These are phyloP conservation scores for Cucurbita pepo DNA, from an alignment of 306 rosid species.

Conservation along the genomic window DNA sequence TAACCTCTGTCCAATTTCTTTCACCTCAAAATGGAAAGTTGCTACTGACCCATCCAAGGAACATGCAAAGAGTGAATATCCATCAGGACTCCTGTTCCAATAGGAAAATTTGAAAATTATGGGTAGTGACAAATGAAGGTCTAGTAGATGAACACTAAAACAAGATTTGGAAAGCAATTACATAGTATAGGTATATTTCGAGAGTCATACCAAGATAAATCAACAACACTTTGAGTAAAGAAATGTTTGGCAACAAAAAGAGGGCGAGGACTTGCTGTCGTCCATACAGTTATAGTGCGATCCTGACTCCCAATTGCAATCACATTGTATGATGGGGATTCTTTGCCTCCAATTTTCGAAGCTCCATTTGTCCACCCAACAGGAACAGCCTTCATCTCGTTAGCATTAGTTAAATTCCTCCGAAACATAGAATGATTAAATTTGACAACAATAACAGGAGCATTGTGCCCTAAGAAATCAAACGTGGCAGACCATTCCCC, in stretches of 20 bases:
- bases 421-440: conserved; percentile 94
- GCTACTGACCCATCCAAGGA: conserved; percentile 95
- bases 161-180: not conserved
- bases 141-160: not conserved
- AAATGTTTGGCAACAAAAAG: conserved; percentile 99
- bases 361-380: conserved; percentile 86
- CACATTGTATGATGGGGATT: conserved; percentile 79
- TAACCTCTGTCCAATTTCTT: conserved; percentile 80
- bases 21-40: conserved; percentile 73
- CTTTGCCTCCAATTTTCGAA: conserved; percentile 64
- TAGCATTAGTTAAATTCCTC: conserved; percentile 44
- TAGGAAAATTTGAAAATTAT: conserved; percentile 8
- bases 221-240: conserved; percentile 91
- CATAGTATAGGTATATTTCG: not conserved
- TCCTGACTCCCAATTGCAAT: conserved; percentile 99
- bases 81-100: conserved; percentile 91
- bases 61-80: conserved; percentile 89
- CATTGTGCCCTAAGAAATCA: conserved; percentile 96
- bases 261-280: conserved; percentile 96
- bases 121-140: not conserved
- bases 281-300: conserved; percentile 94
- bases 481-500: conserved; percentile 99
- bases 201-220: conserved; percentile 77
- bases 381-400: conserved; percentile 57
- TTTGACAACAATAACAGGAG: conserved; percentile 88